phyloP scores from a whole-genome alignment of 208 protist genomes.

The Herpetomonas tarakana region DNA sequence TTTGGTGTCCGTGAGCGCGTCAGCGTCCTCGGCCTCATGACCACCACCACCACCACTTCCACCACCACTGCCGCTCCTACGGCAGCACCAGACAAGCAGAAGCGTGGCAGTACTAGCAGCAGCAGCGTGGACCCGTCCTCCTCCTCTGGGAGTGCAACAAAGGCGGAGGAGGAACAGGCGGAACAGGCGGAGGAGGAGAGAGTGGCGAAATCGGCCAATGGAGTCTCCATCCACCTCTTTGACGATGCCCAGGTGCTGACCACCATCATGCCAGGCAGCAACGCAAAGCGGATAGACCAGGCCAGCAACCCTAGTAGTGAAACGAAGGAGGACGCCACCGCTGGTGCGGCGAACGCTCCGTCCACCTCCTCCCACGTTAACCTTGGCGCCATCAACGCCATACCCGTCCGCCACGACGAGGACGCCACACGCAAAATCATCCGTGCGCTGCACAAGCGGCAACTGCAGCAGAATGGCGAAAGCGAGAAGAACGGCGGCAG shows the following conservation, averaged over 20 bases:
- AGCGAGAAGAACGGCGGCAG: neutral
- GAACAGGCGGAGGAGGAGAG: neutral
- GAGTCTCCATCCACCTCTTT: constrained; percentile 49
- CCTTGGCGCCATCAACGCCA: constrained; percentile 29
- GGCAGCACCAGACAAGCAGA: too few species aligned
- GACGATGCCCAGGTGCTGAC: constrained; percentile 48
- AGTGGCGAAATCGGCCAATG: neutral
- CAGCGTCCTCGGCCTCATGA: constrained; percentile 59
- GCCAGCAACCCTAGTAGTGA: constrained; percentile 4
- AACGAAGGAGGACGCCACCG: constrained; percentile 6
- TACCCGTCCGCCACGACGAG: constrained; percentile 66
- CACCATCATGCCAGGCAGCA: constrained; percentile 17
- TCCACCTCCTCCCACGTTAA: neutral
- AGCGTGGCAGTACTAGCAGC: too few species aligned
- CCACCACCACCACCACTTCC: constrained; percentile 17
- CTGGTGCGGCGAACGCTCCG: neutral
- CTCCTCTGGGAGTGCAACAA: too few species aligned
- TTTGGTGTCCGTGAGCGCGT: constrained; percentile 67
- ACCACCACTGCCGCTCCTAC: constrained; percentile 8
- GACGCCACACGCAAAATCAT: constrained; percentile 73
- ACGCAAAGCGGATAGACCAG: neutral
- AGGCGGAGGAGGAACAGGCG: constrained; percentile 1
- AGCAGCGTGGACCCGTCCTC: too few species aligned
- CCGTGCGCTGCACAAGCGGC: constrained; percentile 43
- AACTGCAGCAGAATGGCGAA: neutral